Evolutionary conservation across 2,329 filamentous ascomycete species (phyloP).

Genomic region (Ophiostoma sp.): DNA sequence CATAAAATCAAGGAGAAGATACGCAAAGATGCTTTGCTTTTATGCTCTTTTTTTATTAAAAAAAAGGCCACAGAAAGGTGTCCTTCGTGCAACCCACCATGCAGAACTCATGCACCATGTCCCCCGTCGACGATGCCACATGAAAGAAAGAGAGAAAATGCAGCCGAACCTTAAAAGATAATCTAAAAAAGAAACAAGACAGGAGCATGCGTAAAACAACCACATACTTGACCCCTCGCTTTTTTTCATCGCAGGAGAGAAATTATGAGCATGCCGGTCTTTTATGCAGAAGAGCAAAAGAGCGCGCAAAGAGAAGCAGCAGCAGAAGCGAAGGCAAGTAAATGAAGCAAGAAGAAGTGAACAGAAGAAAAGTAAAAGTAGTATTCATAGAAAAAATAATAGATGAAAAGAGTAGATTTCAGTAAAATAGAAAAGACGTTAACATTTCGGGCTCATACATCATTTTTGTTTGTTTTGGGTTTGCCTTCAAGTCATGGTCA

Average conservation of each 20-base stretch:
- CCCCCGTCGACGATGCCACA: not conserved
- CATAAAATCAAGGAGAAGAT: not conserved
- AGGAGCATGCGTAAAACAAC: not conserved
- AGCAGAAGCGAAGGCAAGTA: not conserved
- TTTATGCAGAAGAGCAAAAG: not conserved
- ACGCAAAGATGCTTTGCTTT: slow-evolving; percentile 10
- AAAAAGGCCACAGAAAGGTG: not conserved
- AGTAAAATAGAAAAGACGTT: not conserved
- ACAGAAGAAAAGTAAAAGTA: not conserved
- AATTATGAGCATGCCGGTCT: not conserved
- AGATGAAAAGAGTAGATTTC: not conserved
- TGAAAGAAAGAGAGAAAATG: not conserved
- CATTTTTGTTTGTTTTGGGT: not conserved
- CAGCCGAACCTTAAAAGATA: not conserved
- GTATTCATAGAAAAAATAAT: not conserved
- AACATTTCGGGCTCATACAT: slow-evolving; percentile 16
- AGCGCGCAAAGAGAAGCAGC: not conserved
- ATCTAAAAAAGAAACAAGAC: not conserved
- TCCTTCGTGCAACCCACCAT: not conserved
- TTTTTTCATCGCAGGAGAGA: not conserved
- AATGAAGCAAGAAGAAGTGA: not conserved
- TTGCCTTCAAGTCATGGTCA: not conserved
- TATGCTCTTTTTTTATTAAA: not conserved
- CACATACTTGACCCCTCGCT: not conserved
- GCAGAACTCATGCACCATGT: not conserved